Evolutionary conservation across 768 basidiomycete species (phyloP).

Genomic region (Lenzites betulinus): DNA sequence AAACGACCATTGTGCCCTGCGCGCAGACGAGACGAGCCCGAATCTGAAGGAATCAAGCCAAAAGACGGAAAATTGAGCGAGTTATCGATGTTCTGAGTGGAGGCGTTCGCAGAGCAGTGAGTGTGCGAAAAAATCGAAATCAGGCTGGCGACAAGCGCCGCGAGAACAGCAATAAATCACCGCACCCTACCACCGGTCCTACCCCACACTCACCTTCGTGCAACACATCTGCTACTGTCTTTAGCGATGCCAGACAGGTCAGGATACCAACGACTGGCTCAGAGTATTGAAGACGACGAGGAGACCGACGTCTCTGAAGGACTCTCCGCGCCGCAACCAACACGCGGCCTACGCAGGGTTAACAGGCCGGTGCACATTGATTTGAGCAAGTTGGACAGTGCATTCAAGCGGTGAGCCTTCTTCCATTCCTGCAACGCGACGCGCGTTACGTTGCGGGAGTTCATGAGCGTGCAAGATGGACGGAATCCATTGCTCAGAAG

Average conservation of each 20-base stretch:
- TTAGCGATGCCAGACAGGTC: constrained; percentile 43
- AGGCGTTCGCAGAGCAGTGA: too few species aligned
- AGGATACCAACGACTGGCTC: constrained; percentile 50
- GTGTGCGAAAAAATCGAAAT: too few species aligned
- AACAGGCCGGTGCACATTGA: constrained; percentile 69
- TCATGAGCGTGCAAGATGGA: constrained; percentile 58
- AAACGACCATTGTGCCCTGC: too few species aligned
- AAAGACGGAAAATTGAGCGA: too few species aligned
- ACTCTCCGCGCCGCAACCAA: constrained; percentile 29
- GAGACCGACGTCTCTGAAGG: constrained; percentile 41
- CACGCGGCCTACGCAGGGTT: constrained; percentile 34
- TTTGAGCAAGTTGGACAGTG: constrained; percentile 75
- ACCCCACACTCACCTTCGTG: constrained; percentile 1
- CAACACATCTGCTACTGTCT: background rate
- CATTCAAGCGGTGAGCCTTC: constrained; percentile 71
- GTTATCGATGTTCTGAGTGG: too few species aligned
- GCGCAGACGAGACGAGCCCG: too few species aligned
- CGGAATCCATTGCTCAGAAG: constrained; percentile 83
- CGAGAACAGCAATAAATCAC: too few species aligned
- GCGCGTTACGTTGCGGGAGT: background rate
- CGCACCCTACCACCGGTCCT: too few species aligned
- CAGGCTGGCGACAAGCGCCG: too few species aligned
- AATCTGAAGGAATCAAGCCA: too few species aligned
- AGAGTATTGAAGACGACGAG: constrained; percentile 42
- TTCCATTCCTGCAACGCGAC: background rate